Base-by-base conservation (phyloP, 352 stramenopile species). In the Pythium utonaiense region DNA sequence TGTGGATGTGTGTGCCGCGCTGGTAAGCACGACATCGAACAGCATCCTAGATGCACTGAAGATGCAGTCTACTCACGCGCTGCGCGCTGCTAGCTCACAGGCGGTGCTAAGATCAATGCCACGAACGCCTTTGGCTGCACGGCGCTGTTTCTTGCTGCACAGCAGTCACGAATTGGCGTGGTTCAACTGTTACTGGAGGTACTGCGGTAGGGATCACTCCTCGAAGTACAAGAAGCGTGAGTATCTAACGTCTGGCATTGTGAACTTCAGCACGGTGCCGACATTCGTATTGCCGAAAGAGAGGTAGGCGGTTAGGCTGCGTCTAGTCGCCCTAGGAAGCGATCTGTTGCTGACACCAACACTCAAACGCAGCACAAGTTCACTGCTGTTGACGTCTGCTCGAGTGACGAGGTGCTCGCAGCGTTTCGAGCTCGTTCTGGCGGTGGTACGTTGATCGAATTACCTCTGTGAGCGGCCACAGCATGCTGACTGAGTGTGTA, bases 71-170 rank as follows among this genome's bases (percentile, higher is more conserved):
- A n/a, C n/a, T n/a, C n/a, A n/a, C n/a, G n/a, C n/a, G n/a, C n/a
- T n/a, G n/a, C 57, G 61, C 82, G 25, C 17, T 22, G 10, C 6
- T n/a, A 67, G 70, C 62, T 66, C 33, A 36, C 45, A 38, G 24
- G 36, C 9, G 80, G 80, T 16, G 80, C 81, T 10, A 90, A 71
- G 25, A 61, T 88, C 34, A 89, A 93, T 52, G 57, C 49, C 0
- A 61, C 60, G 28, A 93, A 93, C 38, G 69, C 47, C 0, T 57
- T 66, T 9, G 81, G 79, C 8, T 93, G 81, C 53, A 89, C 83
- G 2, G 66, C 83, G 25, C 53, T 91, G 16, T 91, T 91, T 61
- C 81, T 86, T n/a, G 83, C 81, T 1, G 63, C 70, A 3, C 82
- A 91, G 59, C 79, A 91, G 64, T 80, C 76, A 3, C 70, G 72